phyloP scores from a whole-genome alignment of 805 yeast genomes.

The Candida takata region DNA sequence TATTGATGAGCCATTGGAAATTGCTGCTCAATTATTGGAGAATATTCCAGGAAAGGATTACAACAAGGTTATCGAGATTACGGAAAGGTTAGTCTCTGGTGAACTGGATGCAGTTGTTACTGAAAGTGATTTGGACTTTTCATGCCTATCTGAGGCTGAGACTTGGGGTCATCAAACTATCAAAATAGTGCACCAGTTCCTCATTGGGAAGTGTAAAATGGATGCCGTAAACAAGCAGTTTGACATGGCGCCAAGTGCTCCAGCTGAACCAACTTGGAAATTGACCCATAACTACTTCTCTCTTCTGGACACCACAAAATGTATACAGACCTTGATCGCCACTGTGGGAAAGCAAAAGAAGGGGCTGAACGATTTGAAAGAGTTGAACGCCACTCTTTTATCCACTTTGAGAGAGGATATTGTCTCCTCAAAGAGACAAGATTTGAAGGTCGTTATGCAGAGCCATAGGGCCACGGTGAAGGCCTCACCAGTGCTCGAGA shows the following conservation, averaged over 20 bases:
- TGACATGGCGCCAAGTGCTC: conserved; percentile 8
- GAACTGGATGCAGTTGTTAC: conserved; percentile 1
- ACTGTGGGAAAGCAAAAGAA: conserved; percentile 2
- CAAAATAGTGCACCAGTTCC: conserved; percentile 3
- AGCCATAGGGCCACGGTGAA: conserved; percentile 1
- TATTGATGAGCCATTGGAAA: conserved; percentile 23
- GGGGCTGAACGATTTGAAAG: conserved; percentile 12
- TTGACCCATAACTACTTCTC: conserved; percentile 13
- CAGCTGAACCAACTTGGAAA: conserved; percentile 15
- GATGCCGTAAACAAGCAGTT: conserved; percentile 3
- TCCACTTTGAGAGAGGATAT: conserved; percentile 15
- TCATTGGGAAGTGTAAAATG: conserved; percentile 1
- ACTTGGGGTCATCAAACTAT: conserved; percentile 19
- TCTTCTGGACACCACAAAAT: conserved; percentile 16
- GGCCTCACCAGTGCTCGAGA: conserved; percentile 5
- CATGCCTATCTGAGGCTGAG: conserved; percentile 13
- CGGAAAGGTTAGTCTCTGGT: conserved; percentile 14
- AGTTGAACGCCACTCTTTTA: conserved; percentile 11
- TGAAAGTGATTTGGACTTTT: conserved; percentile 7
- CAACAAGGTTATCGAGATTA: conserved; percentile 9
- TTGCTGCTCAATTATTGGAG: conserved; percentile 8
- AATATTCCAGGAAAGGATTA: conserved; percentile 10
- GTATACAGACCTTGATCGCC: conserved; percentile 12
- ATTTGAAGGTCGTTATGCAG: neutral
- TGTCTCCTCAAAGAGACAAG: conserved; percentile 8